These are phyloP conservation scores for Tricholoma furcatifolium DNA, from an alignment of 768 basidiomycete species.

Conservation along the genomic window DNA sequence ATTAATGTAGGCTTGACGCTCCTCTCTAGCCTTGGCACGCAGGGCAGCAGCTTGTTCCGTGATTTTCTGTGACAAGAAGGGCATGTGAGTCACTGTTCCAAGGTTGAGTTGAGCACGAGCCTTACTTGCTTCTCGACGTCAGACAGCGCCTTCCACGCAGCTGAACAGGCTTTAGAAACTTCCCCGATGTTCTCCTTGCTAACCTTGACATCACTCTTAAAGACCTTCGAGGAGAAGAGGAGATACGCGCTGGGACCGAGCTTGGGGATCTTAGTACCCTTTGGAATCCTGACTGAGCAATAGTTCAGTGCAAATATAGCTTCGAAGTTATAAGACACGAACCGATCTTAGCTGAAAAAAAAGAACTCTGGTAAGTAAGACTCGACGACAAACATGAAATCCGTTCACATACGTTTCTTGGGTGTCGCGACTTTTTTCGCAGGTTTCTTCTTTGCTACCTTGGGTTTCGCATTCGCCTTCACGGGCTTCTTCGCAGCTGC, in stretches of 20 bases:
- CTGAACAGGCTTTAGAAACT: neutral
- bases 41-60: neutral
- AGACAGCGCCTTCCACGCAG: conserved; percentile 31
- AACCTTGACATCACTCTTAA: neutral
- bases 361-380: neutral
- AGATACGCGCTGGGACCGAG: neutral
- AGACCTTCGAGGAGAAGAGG: conserved; percentile 1
- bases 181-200: neutral
- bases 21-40: conserved; percentile 18
- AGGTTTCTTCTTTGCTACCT: conserved; percentile 8
- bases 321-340: neutral
- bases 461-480: conserved; percentile 4
- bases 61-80: conserved; percentile 20
- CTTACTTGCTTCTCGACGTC: conserved; percentile 34
- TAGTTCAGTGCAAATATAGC: neutral
- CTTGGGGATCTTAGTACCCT: conserved; percentile 2
- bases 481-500: conserved; percentile 6
- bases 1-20: conserved; percentile 27
- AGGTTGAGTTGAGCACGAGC: neutral
- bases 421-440: neutral
- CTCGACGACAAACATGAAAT: neutral
- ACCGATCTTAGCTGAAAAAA: conserved; percentile 3
- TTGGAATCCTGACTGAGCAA: conserved; percentile 1
- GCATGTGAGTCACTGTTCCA: neutral
- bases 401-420: conserved; percentile 7